These are phyloP conservation scores for Urostyla sp. DNA, from an alignment of 73 alveolate genomes.

Conservation along the genomic window DNA sequence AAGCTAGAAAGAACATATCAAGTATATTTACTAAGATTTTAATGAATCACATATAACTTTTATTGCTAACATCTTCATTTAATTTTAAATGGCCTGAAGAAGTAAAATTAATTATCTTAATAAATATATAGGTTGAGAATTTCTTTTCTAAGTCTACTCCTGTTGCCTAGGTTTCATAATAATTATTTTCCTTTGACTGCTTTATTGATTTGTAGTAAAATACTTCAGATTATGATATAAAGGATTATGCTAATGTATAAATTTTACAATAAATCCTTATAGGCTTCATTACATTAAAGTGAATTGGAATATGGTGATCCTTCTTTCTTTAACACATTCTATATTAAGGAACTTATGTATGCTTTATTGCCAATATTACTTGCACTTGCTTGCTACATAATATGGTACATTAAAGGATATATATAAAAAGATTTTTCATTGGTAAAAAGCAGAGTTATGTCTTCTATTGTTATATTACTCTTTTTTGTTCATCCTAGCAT, in stretches of 20 bases:
- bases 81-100: constrained; percentile 67
- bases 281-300: too few species aligned
- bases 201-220: constrained; percentile 38
- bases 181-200: constrained; percentile 68
- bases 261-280: background rate
- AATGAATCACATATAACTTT: constrained; percentile 41
- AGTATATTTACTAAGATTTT: constrained; percentile 48
- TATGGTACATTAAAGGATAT: constrained; percentile 15
- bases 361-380: constrained; percentile 53
- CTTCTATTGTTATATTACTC: constrained; percentile 41
- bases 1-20: constrained; percentile 8
- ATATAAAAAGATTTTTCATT: background rate
- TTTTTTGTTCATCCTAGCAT: constrained; percentile 56
- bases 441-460: constrained; percentile 5
- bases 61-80: constrained; percentile 70
- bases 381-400: background rate
- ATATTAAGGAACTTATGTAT: constrained; percentile 50
- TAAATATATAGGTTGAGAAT: too few species aligned
- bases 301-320: too few species aligned
- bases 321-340: constrained; percentile 47
- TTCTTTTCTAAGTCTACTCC: constrained; percentile 27
- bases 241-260: background rate
- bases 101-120: too few species aligned
- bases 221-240: background rate
- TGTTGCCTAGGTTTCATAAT: constrained; percentile 49